A percentile compares a stretch with the other conserved stretches of the same genome.
phyloP scores from a whole-genome alignment of 2,329 filamentous ascomycete genomes.

The Tolypocladium amazonense region DNA sequence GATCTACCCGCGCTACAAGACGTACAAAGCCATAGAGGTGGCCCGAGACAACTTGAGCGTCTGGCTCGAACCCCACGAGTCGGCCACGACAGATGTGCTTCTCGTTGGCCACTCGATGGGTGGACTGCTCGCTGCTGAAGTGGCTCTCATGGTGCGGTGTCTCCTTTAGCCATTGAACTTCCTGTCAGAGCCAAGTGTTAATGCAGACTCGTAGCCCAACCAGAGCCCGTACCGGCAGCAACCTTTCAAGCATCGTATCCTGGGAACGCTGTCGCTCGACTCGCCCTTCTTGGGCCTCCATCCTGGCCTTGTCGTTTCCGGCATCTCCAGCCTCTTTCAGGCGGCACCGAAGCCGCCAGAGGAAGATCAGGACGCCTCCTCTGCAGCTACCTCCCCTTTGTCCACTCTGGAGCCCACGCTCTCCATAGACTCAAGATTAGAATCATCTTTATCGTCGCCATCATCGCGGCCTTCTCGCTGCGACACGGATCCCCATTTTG shows the following conservation, averaged over 20 bases:
- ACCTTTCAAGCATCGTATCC: slow-evolving; percentile 59
- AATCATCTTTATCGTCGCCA: slow-evolving; percentile 1
- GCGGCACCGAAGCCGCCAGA: slow-evolving; percentile 21
- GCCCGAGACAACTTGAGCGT: slow-evolving; percentile 73
- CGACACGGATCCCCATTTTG: slow-evolving; percentile 53
- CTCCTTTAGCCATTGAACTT: neutral
- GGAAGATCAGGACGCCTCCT: neutral
- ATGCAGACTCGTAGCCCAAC: slow-evolving; percentile 19
- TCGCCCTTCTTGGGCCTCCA: slow-evolving; percentile 83
- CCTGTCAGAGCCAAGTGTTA: neutral
- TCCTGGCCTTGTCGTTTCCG: slow-evolving; percentile 74
- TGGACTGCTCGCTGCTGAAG: slow-evolving; percentile 70
- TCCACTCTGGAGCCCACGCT: slow-evolving; percentile 8
- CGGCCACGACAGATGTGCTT: slow-evolving; percentile 63
- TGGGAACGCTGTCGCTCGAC: slow-evolving; percentile 76
- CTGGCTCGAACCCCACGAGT: slow-evolving; percentile 74
- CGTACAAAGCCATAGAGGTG: slow-evolving; percentile 58
- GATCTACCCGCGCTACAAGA: slow-evolving; percentile 72
- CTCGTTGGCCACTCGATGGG: slow-evolving; percentile 87
- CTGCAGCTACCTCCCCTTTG: slow-evolving; percentile 4
- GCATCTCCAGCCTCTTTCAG: slow-evolving; percentile 67
- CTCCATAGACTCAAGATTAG: slow-evolving; percentile 4
- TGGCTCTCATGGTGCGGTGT: slow-evolving; percentile 50
- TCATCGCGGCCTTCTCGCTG: slow-evolving; percentile 6
- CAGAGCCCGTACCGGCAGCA: slow-evolving; percentile 18